phyloP scores from a whole-genome alignment of 306 rosid genomes.

The Quercus rubra region DNA sequence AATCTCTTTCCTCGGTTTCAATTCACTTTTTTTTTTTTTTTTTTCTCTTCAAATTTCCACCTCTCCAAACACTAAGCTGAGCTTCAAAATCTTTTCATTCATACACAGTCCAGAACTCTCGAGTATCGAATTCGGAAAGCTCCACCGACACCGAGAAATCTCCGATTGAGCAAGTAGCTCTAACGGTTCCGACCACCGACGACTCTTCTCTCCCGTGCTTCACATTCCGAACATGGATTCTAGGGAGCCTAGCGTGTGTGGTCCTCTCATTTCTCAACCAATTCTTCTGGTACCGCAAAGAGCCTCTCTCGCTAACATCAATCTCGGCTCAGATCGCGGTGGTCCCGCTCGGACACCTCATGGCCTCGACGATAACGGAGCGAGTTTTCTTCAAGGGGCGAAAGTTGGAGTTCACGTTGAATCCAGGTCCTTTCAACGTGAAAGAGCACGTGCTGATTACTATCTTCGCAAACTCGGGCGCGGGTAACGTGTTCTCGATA shows the following conservation, averaged over 20 bases:
- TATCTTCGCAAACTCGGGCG: slow-evolving; percentile 93
- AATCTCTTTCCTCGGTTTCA: no score
- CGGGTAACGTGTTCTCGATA: slow-evolving; percentile 85
- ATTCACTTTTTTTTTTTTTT: background rate
- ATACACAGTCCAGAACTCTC: slow-evolving; percentile 36
- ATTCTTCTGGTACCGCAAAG: slow-evolving; percentile 83
- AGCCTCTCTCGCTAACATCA: slow-evolving; percentile 76
- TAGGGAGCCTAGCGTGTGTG: slow-evolving; percentile 68
- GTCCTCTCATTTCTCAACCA: slow-evolving; percentile 84
- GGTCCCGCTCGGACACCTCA: slow-evolving; percentile 77
- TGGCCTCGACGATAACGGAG: slow-evolving; percentile 61
- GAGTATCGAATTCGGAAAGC: background rate
- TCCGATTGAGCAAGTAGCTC: slow-evolving; percentile 71
- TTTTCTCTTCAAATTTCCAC: background rate
- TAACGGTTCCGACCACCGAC: slow-evolving; percentile 69
- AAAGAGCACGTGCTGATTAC: slow-evolving; percentile 93
- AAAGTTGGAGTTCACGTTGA: slow-evolving; percentile 60
- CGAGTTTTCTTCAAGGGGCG: slow-evolving; percentile 59
- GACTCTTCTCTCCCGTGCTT: slow-evolving; percentile 59
- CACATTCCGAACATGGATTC: slow-evolving; percentile 85
- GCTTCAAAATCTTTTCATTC: background rate
- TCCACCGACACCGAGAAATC: slow-evolving; percentile 41
- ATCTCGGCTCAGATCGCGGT: slow-evolving; percentile 95
- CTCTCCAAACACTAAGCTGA: slow-evolving; percentile 10
- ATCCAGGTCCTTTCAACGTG: slow-evolving; percentile 84